These are phyloP conservation scores for Theileria parva DNA, from an alignment of 169 alveolate genomes.

Conservation along the genomic window DNA sequence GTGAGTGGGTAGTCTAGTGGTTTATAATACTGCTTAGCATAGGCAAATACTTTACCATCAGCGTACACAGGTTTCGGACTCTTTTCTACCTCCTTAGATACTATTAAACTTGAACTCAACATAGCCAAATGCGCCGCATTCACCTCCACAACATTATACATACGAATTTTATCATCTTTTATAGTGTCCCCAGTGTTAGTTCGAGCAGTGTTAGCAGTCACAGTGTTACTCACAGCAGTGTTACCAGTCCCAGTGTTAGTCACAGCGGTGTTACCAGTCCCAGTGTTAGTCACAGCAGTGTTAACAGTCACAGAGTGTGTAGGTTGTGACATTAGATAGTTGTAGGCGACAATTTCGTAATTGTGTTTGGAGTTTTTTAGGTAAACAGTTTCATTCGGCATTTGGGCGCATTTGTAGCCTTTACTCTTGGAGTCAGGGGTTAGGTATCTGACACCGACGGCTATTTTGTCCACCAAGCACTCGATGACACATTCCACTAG, in stretches of 20 bases:
- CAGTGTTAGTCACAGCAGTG: background rate
- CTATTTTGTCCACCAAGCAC: conserved; percentile 55
- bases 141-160: conserved; percentile 50
- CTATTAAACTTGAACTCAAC: conserved; percentile 24
- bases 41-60: conserved; percentile 40
- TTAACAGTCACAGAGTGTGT: too few relatives aligned
- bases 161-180: conserved; percentile 42
- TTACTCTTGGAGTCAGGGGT: background rate
- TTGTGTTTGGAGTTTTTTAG: conserved; percentile 37
- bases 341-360: conserved; percentile 59
- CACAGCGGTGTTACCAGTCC: background rate
- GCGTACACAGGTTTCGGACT: conserved; percentile 37
- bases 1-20: conserved; percentile 51
- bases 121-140: conserved; percentile 32
- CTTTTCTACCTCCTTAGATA: conserved; percentile 13
- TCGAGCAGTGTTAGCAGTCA: background rate
- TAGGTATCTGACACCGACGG: conserved; percentile 8
- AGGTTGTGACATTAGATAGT: conserved; percentile 14
- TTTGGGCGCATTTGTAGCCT: conserved; percentile 11
- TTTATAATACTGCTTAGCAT: conserved; percentile 19
- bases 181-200: background rate
- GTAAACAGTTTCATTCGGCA: conserved; percentile 13
- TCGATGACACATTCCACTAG: conserved; percentile 45
- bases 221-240: background rate
- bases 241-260: background rate